A percentile compares a stretch with the other conserved stretches of the same genome.
phyloP scores from a whole-genome alignment of 1,139 yeast genomes.

The Kurtzmaniella quercitrusa region DNA sequence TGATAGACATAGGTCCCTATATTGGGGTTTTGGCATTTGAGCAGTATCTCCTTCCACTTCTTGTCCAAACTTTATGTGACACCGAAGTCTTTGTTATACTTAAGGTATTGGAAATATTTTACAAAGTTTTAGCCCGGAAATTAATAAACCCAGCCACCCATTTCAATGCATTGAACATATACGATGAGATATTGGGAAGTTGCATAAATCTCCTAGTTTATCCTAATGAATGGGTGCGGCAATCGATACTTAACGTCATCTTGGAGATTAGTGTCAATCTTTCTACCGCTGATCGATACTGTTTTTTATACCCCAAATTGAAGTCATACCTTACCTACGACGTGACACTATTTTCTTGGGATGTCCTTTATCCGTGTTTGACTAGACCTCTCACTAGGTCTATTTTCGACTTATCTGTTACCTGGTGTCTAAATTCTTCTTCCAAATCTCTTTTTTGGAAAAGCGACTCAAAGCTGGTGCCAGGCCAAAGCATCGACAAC shows the following conservation, averaged over 20 bases:
- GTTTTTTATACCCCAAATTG: conserved; percentile 80
- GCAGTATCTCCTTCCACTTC: conserved; percentile 79
- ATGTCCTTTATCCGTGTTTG: conserved; percentile 58
- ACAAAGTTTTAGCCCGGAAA: conserved; percentile 26
- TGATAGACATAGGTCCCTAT: conserved; percentile 73
- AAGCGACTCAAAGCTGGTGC: conserved; percentile 18
- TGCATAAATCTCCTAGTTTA: conserved; percentile 51
- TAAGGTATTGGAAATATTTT: conserved; percentile 66
- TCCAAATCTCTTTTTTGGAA: conserved; percentile 79
- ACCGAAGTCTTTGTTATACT: conserved; percentile 80
- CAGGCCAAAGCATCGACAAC: conserved; percentile 6
- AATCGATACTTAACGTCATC: conserved; percentile 59
- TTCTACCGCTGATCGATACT: conserved; percentile 73
- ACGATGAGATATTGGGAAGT: conserved; percentile 31
- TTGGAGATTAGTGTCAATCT: conserved; percentile 60
- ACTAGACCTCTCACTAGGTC: conserved; percentile 64
- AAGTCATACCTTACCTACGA: conserved; percentile 76
- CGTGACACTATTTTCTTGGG: conserved; percentile 62
- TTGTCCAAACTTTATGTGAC: conserved; percentile 79
- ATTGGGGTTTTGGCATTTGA: conserved; percentile 82
- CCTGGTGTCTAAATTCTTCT: conserved; percentile 68
- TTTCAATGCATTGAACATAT: conserved; percentile 39
- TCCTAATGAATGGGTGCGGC: conserved; percentile 86
- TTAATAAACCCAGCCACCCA: conserved; percentile 36
- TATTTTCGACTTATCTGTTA: conserved; percentile 59